Evolutionary conservation across 257 asterid species (phyloP), one percentile per base, ranked within the genome.

Genomic region (Solanum boliviense): DNA sequence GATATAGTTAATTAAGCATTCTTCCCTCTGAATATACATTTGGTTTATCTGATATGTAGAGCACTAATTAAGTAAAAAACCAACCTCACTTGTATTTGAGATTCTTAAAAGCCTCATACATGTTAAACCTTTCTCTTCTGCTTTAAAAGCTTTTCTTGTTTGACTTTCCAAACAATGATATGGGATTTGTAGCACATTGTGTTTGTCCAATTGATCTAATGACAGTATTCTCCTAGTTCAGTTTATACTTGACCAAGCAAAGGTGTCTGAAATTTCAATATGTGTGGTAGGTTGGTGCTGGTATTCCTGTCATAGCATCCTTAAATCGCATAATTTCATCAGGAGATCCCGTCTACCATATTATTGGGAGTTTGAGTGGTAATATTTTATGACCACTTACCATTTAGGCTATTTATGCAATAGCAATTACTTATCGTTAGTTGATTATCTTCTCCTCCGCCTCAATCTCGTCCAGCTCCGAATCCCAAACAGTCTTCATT

Each of bases 281-380:
- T 67, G 44, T 84, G 36, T 91, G 90, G 79, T 92, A 96, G 99
- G 99, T 96, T 89, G 99, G 98, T 90, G 99, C 98, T 52, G 98
- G 99, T 86, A 95, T 96, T 86, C 99, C 99, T 84, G 94, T 94
- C 87, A 95, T 96, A 89, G 95, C 98, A 87, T 93, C 98, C 85
- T 91, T 96, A 87, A 95, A 91, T 89, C 97, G 97, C 38, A 67
- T 96, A 68, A 86, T 94, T 88, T 93, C 97, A 88, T 94, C n/a
- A n/a, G n/a, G n/a, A n/a, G n/a, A n/a, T n/a, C 91, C 94, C 1
- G 89, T 96, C 16, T 87, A 86, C 75, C 95, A 94, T 83, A 92
- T 96, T 83, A 89, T 95, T 88, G 99, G 99, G 89, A 94, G 99
- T 92, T 85, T 94, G 90, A 96, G 99, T 88, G 99, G 99, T 96